A percentile compares a stretch with the other conserved stretches of the same genome.
Conservation (phyloP, 305 asterid species). For the Euphrasia arctica region DNA sequence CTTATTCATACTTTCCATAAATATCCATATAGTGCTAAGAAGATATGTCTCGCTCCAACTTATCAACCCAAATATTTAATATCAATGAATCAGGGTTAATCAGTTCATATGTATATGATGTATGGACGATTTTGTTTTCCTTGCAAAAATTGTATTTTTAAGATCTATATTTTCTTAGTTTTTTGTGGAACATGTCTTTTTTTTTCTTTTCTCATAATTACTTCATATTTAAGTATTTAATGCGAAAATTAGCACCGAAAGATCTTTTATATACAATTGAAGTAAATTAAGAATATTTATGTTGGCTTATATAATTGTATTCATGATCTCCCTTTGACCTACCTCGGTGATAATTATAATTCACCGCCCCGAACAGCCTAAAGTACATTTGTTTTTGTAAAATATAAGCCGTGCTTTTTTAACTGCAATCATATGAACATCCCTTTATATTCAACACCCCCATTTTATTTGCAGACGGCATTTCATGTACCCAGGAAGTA, state of each 20-base stretch:
- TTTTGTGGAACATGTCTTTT: neutral
- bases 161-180: neutral
- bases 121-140: slow-evolving; percentile 9
- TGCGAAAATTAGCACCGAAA: slow-evolving; percentile 9
- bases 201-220: neutral
- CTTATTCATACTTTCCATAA: neutral
- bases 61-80: neutral
- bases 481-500: slow-evolving; percentile 70
- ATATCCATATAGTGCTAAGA: slow-evolving; percentile 5
- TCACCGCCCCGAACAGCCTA: neutral
- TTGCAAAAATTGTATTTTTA: neutral
- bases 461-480: slow-evolving; percentile 54
- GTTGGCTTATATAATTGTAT: neutral
- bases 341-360: neutral
- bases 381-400: too few relatives aligned
- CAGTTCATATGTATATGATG: neutral
- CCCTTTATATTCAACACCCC: neutral
- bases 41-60: neutral
- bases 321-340: neutral
- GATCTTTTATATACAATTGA: neutral
- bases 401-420: neutral
- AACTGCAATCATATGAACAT: neutral
- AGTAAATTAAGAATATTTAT: neutral
- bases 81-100: neutral
- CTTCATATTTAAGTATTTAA: slow-evolving; percentile 7